Base-by-base conservation (phyloP, 1,284 basidiomycete species). In the Papiliotrema fonsecae region DNA sequence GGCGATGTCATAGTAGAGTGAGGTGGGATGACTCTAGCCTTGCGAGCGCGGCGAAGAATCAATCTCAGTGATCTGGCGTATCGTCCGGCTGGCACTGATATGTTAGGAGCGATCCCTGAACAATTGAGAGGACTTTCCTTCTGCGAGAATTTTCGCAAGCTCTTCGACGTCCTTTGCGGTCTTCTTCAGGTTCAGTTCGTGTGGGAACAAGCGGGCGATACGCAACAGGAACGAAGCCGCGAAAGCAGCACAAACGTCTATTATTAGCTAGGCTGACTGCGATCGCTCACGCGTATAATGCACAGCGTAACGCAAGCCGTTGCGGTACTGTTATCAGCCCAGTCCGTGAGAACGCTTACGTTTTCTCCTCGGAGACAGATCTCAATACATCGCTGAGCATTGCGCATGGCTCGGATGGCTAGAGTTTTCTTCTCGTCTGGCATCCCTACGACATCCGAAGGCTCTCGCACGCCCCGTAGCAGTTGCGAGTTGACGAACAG, bases 161-260 rank as follows among this genome's bases (percentile, higher is more conserved):
- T 82, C 81, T 67, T 92, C 88, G 4, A 93, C 86, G 61, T 87
- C 82, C 28, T 76, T 77, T 49, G 85, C 82, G 41, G 90, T 86
- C 50, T 86, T 82, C 37, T 79, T 77, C 37, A 86, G 78, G 64
- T 93, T 81, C 55, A 88, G 86, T 58, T 92, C 87, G 44, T 84
- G 80, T 1, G 91, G 91, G 77, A 94, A 92, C 26, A 94, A 77
- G 13, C 90, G 82, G 35, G 83, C 82, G 36, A 94, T 78, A 40
- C 92, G 85, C 50, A 96, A 78, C 50, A 94, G 75, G 70, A 94
- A 87, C 4, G 88, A 88, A 14, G 88, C 90, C 19, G 87, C 82
- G 72, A 96, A 96, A 0, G 90, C 92, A 2, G 91, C 91, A 32
- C 88, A 89, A 40, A 87, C 88, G 67, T 94, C 89, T 90, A 63